Percentiles rank a stretch among this genome's conserved stretches.
These are phyloP conservation scores for Bipolaris sorokiniana DNA, from an alignment of 2,329 filamentous ascomycete species.

Conservation along the genomic window DNA sequence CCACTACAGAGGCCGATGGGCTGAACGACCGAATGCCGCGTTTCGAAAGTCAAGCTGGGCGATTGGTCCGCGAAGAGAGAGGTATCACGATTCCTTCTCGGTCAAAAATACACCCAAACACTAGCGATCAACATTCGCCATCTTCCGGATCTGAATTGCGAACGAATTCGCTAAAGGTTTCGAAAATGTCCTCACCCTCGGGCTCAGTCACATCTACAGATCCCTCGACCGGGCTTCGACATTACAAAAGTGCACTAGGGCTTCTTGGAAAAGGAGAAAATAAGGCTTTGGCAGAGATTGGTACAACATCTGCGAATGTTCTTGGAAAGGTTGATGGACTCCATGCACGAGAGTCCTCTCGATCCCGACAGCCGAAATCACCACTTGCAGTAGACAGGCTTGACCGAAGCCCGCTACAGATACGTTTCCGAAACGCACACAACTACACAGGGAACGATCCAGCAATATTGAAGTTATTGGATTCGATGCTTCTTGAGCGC, in stretches of 20 bases:
- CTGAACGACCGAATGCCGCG: conserved; percentile 54
- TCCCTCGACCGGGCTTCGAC: conserved; percentile 49
- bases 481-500: conserved; percentile 78
- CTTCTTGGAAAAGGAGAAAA: conserved; percentile 64
- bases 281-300: conserved; percentile 69
- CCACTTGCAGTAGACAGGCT: conserved; percentile 43
- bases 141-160: conserved; percentile 45
- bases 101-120: conserved; percentile 23
- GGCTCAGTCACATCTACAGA: conserved; percentile 42
- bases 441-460: conserved; percentile 82
- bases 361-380: conserved; percentile 36
- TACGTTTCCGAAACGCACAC: conserved; percentile 69
- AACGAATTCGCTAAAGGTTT: conserved; percentile 40
- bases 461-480: conserved; percentile 68
- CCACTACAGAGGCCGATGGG: conserved; percentile 80
- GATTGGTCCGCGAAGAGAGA: conserved; percentile 35
- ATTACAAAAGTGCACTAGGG: conserved; percentile 64
- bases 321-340: conserved; percentile 67
- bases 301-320: conserved; percentile 67
- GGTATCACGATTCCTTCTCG: conserved; percentile 34
- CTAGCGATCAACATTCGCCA: conserved; percentile 32
- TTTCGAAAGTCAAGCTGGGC: conserved; percentile 50
- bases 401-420: conserved; percentile 40
- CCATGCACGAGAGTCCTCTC: conserved; percentile 43
- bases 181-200: conserved; percentile 39